Evolutionary conservation across 305 asterid species (phyloP).

Genomic region (Caryopteris hybrid): DNA sequence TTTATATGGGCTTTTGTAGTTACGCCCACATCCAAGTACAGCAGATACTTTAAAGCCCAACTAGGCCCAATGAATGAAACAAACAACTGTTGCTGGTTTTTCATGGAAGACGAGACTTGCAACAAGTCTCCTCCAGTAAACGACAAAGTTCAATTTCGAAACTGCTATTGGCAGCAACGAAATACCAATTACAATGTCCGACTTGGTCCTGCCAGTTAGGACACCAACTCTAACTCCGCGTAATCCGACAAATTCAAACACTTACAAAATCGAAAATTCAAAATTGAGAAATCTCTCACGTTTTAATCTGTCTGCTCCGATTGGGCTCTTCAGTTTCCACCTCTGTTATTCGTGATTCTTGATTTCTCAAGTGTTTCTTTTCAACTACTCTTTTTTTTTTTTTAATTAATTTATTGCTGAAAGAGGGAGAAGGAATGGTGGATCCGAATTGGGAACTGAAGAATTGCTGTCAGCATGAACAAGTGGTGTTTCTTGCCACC

Average conservation of each 20-base stretch:
- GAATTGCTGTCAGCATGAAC: conserved; percentile 62
- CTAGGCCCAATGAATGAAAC: background rate
- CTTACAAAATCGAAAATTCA: background rate
- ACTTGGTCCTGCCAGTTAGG: conserved; percentile 15
- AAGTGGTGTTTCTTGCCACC: conserved; percentile 49
- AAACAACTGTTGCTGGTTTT: background rate
- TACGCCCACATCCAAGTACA: too few relatives aligned
- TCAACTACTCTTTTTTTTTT: background rate
- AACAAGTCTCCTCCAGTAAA: background rate
- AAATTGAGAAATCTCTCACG: background rate
- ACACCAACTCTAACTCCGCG: conserved; percentile 22
- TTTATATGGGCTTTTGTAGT: background rate
- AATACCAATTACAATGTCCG: background rate
- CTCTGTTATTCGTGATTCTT: background rate
- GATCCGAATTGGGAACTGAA: conserved; percentile 80
- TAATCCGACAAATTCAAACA: conserved; percentile 24
- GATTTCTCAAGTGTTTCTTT: background rate
- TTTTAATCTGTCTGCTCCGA: conserved; percentile 3
- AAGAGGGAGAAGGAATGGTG: conserved; percentile 31
- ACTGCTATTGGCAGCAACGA: conserved; percentile 1
- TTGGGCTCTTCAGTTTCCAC: conserved; percentile 14
- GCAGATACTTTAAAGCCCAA: background rate
- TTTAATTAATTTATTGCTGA: background rate
- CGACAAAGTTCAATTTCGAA: conserved; percentile 16
- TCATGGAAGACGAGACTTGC: background rate